Evolutionary conservation across 805 yeast genomes (phyloP).

Genomic region (Zygotorulaspora florentina): DNA sequence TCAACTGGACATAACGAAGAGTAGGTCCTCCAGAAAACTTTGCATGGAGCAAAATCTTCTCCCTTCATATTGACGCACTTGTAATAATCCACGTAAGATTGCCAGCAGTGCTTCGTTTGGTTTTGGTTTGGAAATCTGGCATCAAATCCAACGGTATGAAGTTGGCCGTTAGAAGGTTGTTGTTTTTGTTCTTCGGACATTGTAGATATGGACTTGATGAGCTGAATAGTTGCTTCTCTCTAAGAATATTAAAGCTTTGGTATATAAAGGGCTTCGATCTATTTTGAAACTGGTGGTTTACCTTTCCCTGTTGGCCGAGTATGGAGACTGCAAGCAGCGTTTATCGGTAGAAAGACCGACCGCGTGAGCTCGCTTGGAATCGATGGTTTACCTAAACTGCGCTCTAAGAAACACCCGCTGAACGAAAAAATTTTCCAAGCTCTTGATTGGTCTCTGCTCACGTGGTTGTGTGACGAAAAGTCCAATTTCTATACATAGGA

Average conservation of each 20-base stretch:
- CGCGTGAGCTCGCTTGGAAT: slow-evolving; percentile 1
- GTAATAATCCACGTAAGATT: slow-evolving; percentile 95
- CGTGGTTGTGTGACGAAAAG: slow-evolving; percentile 8
- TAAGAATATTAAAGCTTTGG: neutral
- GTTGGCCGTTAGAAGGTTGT: slow-evolving; percentile 37
- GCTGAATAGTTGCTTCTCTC: neutral
- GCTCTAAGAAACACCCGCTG: neutral
- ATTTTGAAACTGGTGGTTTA: slow-evolving; percentile 1
- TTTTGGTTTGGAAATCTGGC: slow-evolving; percentile 95
- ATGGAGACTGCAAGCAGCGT: neutral
- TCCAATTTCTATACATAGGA: neutral
- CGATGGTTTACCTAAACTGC: neutral
- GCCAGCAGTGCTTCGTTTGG: slow-evolving; percentile 99
- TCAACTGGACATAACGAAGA: slow-evolving; percentile 79
- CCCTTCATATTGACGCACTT: slow-evolving; percentile 96
- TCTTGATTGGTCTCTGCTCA: slow-evolving; percentile 16
- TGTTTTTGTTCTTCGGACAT: slow-evolving; percentile 20
- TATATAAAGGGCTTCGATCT: neutral
- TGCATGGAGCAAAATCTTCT: slow-evolving; percentile 96
- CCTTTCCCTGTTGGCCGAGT: neutral
- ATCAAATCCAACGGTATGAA: slow-evolving; percentile 72
- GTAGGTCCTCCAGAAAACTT: slow-evolving; percentile 89
- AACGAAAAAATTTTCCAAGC: neutral
- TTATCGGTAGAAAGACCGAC: slow-evolving; percentile 4
- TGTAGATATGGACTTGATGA: neutral